phyloP scores from a whole-genome alignment of 176 grass and related monocot genomes.

The Triticum timopheevii region DNA sequence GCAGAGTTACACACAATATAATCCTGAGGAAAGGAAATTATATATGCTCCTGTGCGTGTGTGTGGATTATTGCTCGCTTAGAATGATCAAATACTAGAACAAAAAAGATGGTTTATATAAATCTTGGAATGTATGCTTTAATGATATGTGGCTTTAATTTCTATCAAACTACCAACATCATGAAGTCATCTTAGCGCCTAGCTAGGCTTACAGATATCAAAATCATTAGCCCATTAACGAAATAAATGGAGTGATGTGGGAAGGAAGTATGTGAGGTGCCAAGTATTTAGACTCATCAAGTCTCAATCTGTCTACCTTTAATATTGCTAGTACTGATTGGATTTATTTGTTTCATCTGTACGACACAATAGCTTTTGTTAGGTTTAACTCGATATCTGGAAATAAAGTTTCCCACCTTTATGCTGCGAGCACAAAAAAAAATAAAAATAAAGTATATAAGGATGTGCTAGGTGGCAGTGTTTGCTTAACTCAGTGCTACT shows the following conservation, averaged over 20 bases:
- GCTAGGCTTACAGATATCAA: slow-evolving; percentile 16
- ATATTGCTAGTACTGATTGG: not conserved
- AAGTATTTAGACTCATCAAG: slow-evolving; percentile 18
- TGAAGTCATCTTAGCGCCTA: slow-evolving; percentile 7
- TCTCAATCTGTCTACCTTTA: slow-evolving; percentile 19
- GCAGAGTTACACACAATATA: not conserved
- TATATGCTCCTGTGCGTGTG: not conserved
- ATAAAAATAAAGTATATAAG: not conserved
- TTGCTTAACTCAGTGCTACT: slow-evolving; percentile 13
- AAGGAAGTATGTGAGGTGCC: not conserved
- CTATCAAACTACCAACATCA: not conserved
- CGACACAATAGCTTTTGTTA: slow-evolving; percentile 10
- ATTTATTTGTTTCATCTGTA: not conserved
- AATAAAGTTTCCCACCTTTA: slow-evolving; percentile 26
- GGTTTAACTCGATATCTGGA: not conserved
- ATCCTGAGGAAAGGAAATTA: not conserved
- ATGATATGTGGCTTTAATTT: not conserved
- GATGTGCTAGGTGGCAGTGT: slow-evolving; percentile 18
- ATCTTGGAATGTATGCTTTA: slow-evolving; percentile 25
- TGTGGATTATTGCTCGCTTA: slow-evolving; percentile 2
- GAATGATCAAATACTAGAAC: not conserved
- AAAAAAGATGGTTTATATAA: not conserved
- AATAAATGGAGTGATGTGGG: slow-evolving; percentile 1
- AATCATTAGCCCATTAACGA: slow-evolving; percentile 26
- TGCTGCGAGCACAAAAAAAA: not conserved